Percentiles rank a stretch among this genome's conserved stretches.
phyloP scores from a whole-genome alignment of 768 basidiomycete genomes.

The Xerocomus potaroensis region DNA sequence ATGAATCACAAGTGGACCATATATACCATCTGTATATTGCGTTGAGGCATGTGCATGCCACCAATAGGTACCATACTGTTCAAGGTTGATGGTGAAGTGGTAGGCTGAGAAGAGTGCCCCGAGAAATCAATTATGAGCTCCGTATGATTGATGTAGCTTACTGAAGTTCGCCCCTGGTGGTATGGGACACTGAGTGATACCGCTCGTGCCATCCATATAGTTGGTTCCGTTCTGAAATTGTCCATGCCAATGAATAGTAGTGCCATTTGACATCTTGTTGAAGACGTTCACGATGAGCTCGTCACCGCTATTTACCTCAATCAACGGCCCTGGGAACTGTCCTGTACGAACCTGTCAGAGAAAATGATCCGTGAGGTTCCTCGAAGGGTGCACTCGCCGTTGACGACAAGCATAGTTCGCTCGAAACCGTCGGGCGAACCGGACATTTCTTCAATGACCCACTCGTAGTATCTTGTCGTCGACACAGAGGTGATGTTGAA shows the following conservation, averaged over 20 bases:
- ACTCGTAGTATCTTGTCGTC: conserved; percentile 41
- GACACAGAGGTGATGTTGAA: conserved; percentile 29
- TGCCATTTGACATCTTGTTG: conserved; percentile 30
- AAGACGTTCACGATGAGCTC: conserved; percentile 34
- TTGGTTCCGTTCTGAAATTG: conserved; percentile 43
- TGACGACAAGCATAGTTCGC: conserved; percentile 44
- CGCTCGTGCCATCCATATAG: conserved; percentile 45
- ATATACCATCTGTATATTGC: conserved; percentile 47
- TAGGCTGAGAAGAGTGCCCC: conserved; percentile 19
- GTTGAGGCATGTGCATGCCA: conserved; percentile 41
- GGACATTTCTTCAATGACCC: conserved; percentile 36
- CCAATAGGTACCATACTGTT: conserved; percentile 46
- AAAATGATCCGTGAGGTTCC: background rate
- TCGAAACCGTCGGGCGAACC: conserved; percentile 41
- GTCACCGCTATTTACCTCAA: conserved; percentile 35
- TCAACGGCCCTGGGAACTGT: conserved; percentile 33
- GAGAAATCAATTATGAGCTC: background rate
- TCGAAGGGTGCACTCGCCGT: conserved; percentile 27
- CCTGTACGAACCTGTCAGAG: conserved; percentile 15
- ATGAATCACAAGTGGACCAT: conserved; percentile 46
- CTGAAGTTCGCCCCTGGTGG: conserved; percentile 43
- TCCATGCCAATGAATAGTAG: conserved; percentile 33
- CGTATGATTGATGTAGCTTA: conserved; percentile 15
- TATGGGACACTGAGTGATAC: conserved; percentile 50
- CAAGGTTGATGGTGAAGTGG: conserved; percentile 38